These are phyloP conservation scores for Xylaria sp. DNA, from an alignment of 2,329 filamentous ascomycete species.

Conservation along the genomic window DNA sequence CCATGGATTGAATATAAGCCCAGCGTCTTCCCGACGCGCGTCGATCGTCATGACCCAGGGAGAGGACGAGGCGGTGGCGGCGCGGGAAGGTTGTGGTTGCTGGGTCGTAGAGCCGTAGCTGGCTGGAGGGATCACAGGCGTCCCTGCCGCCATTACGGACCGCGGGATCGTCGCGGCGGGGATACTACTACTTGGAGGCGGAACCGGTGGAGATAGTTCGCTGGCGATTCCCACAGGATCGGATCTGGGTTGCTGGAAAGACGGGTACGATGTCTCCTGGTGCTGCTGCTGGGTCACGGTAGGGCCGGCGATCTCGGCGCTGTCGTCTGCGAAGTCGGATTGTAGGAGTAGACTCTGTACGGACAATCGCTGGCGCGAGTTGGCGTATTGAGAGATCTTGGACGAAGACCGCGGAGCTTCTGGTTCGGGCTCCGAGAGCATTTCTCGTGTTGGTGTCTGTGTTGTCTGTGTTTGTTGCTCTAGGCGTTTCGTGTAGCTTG, in stretches of 20 bases:
- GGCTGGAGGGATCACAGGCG: background rate
- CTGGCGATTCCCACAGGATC: background rate
- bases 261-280: background rate
- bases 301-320: constrained; percentile 47
- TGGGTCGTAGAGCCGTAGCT: background rate
- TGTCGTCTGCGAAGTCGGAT: constrained; percentile 54
- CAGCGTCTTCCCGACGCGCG: constrained; percentile 42
- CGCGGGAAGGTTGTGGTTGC: background rate
- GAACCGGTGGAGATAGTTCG: background rate
- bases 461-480: constrained; percentile 34
- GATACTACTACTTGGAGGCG: background rate
- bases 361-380: constrained; percentile 50
- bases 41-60: constrained; percentile 36
- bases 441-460: constrained; percentile 30
- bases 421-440: constrained; percentile 38
- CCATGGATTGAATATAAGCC: constrained; percentile 46
- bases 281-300: background rate
- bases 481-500: constrained; percentile 45
- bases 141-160: background rate
- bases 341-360: constrained; percentile 55
- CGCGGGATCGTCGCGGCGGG: background rate
- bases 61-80: constrained; percentile 9
- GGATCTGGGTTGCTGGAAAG: background rate
- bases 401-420: constrained; percentile 35
- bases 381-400: constrained; percentile 47